Evolutionary conservation across 2,329 filamentous ascomycete species (phyloP).

Genomic region (Talaromyces albobiverticillius): DNA sequence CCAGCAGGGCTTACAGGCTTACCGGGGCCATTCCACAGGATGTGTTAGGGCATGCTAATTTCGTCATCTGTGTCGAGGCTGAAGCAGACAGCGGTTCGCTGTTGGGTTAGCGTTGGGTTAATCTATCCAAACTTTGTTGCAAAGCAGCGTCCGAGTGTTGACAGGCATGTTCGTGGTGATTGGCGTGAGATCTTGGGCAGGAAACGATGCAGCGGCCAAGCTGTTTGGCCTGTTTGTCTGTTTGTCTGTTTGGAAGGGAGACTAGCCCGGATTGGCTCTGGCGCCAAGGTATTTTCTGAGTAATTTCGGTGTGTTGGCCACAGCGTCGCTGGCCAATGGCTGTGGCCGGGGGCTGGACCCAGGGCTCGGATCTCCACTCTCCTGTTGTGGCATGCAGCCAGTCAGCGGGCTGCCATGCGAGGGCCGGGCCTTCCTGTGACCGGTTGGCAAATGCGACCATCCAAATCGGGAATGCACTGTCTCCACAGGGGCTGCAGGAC

Average conservation of each 20-base stretch:
- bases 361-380: not conserved
- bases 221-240: conserved; percentile 9
- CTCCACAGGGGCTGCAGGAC: no score
- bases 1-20: not conserved
- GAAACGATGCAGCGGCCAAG: no score
- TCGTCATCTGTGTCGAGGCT: conserved; percentile 2
- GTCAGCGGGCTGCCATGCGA: not conserved
- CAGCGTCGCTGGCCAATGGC: not conserved
- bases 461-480: conserved; percentile 4
- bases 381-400: conserved; percentile 2
- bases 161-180: not conserved
- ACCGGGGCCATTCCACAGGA: no score
- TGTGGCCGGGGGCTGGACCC: not conserved
- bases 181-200: no score
- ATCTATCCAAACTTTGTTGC: not conserved
- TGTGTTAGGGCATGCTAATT: not conserved
- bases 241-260: not conserved
- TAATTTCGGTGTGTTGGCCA: not conserved
- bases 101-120: no score
- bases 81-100: not conserved
- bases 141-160: not conserved
- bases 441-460: conserved; percentile 1
- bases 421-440: conserved; percentile 1
- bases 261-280: not conserved
- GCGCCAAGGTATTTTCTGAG: no score